Evolutionary conservation across 768 basidiomycete genomes (phyloP).

Genomic region (Leucocoprinus leucothites): DNA sequence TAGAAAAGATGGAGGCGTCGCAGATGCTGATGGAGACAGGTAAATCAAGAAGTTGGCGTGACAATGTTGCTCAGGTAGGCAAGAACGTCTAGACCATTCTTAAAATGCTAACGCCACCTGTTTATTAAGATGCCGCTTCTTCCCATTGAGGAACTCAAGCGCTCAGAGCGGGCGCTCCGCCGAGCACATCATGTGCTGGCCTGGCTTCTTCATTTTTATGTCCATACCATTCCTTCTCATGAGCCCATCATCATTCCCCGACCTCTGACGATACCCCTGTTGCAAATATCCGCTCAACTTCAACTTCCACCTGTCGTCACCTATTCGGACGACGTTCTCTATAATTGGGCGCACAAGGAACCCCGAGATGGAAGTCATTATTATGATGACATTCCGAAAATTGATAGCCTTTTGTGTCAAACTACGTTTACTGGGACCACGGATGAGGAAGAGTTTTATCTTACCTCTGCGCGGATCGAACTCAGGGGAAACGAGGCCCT

Average conservation of each 20-base stretch:
- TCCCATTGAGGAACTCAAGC: slow-evolving; percentile 38
- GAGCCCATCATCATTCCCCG: slow-evolving; percentile 62
- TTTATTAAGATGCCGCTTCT: slow-evolving; percentile 51
- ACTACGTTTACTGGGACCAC: slow-evolving; percentile 74
- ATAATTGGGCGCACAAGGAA: slow-evolving; percentile 64
- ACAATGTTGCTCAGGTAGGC: slow-evolving; percentile 43
- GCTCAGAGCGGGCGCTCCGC: slow-evolving; percentile 56
- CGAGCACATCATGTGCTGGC: slow-evolving; percentile 73
- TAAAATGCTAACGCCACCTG: not conserved
- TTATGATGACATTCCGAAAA: slow-evolving; percentile 36
- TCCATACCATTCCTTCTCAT: slow-evolving; percentile 57
- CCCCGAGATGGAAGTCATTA: slow-evolving; percentile 23
- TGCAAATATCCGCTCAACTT: slow-evolving; percentile 65
- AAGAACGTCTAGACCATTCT: not conserved
- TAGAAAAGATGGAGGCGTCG: slow-evolving; percentile 28
- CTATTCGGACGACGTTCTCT: slow-evolving; percentile 89
- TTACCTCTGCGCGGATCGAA: slow-evolving; percentile 84
- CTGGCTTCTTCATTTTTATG: slow-evolving; percentile 75
- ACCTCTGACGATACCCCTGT: slow-evolving; percentile 69
- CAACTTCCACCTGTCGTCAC: slow-evolving; percentile 86
- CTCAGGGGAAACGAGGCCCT: slow-evolving; percentile 81
- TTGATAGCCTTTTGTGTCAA: slow-evolving; percentile 59
- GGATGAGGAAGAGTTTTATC: slow-evolving; percentile 87
- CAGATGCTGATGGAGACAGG: slow-evolving; percentile 22
- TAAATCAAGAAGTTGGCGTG: slow-evolving; percentile 51